Conservation (phyloP, 805 yeast species). For the Spathaspora passalidarum region DNA sequence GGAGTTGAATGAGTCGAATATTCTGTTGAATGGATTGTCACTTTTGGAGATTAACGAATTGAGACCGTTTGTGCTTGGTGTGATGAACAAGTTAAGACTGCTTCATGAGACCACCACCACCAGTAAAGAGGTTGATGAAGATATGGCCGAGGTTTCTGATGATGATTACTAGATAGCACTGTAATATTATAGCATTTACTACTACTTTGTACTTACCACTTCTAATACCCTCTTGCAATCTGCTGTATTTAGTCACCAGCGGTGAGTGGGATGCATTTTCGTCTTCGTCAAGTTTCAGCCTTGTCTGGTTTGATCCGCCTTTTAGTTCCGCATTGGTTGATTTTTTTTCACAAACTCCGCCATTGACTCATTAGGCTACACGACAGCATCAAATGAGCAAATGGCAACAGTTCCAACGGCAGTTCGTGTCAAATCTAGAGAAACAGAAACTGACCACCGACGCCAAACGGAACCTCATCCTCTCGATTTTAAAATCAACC, state of each 20-base stretch:
- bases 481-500: conserved; percentile 81
- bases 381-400: conserved; percentile 26
- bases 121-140: conserved; percentile 14
- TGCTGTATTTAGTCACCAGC: too few relatives aligned
- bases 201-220: too few relatives aligned
- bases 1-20: conserved; percentile 76
- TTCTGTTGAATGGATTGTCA: conserved; percentile 80
- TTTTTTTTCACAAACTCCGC: too few relatives aligned
- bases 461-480: conserved; percentile 65
- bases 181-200: not conserved
- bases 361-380: too few relatives aligned
- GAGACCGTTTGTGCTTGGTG: conserved; percentile 73
- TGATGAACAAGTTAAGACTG: conserved; percentile 74
- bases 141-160: conserved; percentile 4
- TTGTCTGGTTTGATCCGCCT: too few relatives aligned
- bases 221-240: too few relatives aligned
- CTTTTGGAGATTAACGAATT: conserved; percentile 84
- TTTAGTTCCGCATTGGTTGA: too few relatives aligned
- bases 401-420: conserved; percentile 23
- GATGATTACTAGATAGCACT: not conserved
- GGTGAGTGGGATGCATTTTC: too few relatives aligned
- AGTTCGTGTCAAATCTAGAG: conserved; percentile 37
- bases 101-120: conserved; percentile 38
- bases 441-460: conserved; percentile 32
- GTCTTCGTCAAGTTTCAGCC: too few relatives aligned